Conservation (phyloP, 108 stramenopile species). For the Cyclostephanos tholiformis region DNA sequence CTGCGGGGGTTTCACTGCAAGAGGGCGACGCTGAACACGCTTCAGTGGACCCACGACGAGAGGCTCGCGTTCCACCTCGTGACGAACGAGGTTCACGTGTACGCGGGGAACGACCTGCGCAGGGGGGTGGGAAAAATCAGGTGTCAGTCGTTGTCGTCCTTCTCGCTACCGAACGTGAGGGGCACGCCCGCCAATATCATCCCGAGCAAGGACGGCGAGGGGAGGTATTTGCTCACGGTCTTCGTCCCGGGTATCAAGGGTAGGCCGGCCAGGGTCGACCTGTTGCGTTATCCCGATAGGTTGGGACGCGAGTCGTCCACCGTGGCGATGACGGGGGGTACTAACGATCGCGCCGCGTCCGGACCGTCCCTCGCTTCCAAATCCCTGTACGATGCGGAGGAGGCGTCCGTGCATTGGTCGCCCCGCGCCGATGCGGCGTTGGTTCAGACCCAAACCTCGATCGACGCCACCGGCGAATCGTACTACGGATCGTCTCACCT, state of each 20-base stretch:
- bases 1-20: constrained; percentile 69
- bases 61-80: constrained; percentile 60
- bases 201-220: neutral
- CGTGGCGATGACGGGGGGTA: constrained; percentile 17
- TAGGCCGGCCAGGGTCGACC: constrained; percentile 80
- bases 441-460: constrained; percentile 83
- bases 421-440: constrained; percentile 81
- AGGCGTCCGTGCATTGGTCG: constrained; percentile 72
- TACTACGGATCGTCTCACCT: constrained; percentile 95
- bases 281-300: constrained; percentile 70
- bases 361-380: constrained; percentile 69
- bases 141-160: constrained; percentile 59
- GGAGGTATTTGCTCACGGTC: constrained; percentile 64
- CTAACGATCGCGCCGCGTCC: constrained; percentile 12
- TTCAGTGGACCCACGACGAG: constrained; percentile 95
- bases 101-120: constrained; percentile 32
- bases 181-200: constrained; percentile 9
- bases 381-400: constrained; percentile 82
- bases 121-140: constrained; percentile 54
- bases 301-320: constrained; percentile 40
- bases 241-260: constrained; percentile 89
- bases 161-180: constrained; percentile 54
- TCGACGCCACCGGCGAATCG: constrained; percentile 91
- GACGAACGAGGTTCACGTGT: constrained; percentile 82
- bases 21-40: constrained; percentile 75